A percentile compares a stretch with the other conserved stretches of the same genome.
Evolutionary conservation across 2,329 filamentous ascomycete genomes (phyloP).

Genomic region (Aureobasidium uvarum): DNA sequence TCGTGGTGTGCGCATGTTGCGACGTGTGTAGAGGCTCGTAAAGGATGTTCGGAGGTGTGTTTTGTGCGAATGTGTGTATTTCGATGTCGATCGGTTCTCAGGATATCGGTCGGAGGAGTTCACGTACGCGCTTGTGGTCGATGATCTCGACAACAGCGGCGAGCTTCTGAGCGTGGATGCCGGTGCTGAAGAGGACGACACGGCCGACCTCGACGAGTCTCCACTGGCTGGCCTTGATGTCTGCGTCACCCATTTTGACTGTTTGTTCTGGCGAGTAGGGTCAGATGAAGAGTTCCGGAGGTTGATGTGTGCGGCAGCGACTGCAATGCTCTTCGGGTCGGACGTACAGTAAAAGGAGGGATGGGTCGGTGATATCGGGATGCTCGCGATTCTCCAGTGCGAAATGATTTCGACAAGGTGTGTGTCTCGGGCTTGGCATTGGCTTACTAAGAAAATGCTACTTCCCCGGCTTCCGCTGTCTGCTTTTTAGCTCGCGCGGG

Average conservation of each 20-base stretch:
- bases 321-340: slow-evolving; percentile 3
- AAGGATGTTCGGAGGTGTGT: not conserved
- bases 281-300: slow-evolving; percentile 21
- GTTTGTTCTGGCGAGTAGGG: slow-evolving; percentile 24
- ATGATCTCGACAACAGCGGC: slow-evolving; percentile 98
- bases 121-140: slow-evolving; percentile 99
- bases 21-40: not conserved
- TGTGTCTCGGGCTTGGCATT: slow-evolving; percentile 14
- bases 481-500: not conserved
- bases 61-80: slow-evolving; percentile 15
- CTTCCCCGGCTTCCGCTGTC: slow-evolving; percentile 11
- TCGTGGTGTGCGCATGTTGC: slow-evolving; percentile 12
- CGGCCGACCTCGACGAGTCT: slow-evolving; percentile 98
- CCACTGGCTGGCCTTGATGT: slow-evolving; percentile 62
- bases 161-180: slow-evolving; percentile 79
- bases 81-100: slow-evolving; percentile 13
- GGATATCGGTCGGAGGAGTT: not conserved
- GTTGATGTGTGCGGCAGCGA: not conserved
- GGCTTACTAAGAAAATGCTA: not conserved
- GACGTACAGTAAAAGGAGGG: slow-evolving; percentile 27
- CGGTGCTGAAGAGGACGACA: slow-evolving; percentile 85
- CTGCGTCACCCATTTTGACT: slow-evolving; percentile 49
- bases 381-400: not conserved
- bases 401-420: slow-evolving; percentile 6
- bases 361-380: not conserved